Evolutionary conservation across 2,329 filamentous ascomycete genomes (phyloP).

Genomic region (Diaporthe ampelina): DNA sequence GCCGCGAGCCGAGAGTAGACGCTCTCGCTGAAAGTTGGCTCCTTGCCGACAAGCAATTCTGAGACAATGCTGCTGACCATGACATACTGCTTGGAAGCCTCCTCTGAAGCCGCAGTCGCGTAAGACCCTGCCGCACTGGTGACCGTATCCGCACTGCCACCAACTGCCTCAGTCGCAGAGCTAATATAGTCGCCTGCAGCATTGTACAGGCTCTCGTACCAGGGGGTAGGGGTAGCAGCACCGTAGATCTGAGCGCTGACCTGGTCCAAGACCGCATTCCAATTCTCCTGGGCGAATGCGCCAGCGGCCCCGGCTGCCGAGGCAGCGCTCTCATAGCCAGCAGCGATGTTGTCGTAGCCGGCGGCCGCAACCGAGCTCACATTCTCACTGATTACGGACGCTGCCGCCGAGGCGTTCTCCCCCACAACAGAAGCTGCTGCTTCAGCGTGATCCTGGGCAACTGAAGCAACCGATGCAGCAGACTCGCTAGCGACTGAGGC

Average conservation of each 20-base stretch:
- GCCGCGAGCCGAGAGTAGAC: conserved; percentile 79
- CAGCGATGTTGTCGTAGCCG: conserved; percentile 51
- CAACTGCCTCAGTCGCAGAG: conserved; percentile 66
- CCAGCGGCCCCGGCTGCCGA: conserved; percentile 44
- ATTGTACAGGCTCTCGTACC: conserved; percentile 63
- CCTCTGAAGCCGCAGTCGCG: conserved; percentile 73
- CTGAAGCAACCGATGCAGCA: conserved; percentile 55
- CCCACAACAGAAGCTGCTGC: conserved; percentile 59
- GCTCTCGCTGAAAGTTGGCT: conserved; percentile 85
- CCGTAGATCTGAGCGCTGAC: conserved; percentile 81
- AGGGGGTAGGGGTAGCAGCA: conserved; percentile 71
- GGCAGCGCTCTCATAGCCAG: conserved; percentile 42
- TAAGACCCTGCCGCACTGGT: conserved; percentile 66
- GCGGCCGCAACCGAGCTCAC: conserved; percentile 51
- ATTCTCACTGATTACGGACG: conserved; percentile 54
- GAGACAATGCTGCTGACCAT: conserved; percentile 80
- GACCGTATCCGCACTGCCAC: conserved; percentile 52
- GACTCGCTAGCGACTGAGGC: conserved; percentile 63
- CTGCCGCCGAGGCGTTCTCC: conserved; percentile 58
- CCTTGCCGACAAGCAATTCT: conserved; percentile 82
- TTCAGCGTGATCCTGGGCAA: conserved; percentile 51
- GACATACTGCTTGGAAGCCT: conserved; percentile 74
- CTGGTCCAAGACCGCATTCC: conserved; percentile 73
- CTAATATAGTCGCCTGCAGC: conserved; percentile 68
- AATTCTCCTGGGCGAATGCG: conserved; percentile 63